These are phyloP conservation scores for Colletotrichum viniferum DNA, from an alignment of 2,329 filamentous ascomycete genomes.

Conservation along the genomic window DNA sequence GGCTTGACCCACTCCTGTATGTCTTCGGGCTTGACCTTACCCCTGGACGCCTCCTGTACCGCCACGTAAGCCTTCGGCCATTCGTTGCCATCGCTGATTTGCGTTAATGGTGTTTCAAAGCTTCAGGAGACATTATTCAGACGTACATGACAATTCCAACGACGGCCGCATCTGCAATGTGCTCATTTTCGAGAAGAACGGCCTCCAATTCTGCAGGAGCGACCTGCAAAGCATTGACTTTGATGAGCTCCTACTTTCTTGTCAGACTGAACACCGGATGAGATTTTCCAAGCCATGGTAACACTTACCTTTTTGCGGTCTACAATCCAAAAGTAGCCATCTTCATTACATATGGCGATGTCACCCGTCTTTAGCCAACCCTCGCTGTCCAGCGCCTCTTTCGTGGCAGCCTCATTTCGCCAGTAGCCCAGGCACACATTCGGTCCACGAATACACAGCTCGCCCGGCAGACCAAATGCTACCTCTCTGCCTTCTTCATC, in stretches of 20 bases:
- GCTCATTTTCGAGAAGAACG: conserved; percentile 53
- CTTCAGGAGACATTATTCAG: neutral
- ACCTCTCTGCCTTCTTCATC: conserved; percentile 58
- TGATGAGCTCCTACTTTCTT: conserved; percentile 55
- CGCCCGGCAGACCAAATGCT: conserved; percentile 49
- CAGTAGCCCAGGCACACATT: conserved; percentile 65
- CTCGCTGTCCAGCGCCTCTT: conserved; percentile 51
- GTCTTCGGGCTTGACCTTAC: conserved; percentile 51
- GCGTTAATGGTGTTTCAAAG: neutral
- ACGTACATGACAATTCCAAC: conserved; percentile 55
- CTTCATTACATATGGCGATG: conserved; percentile 51
- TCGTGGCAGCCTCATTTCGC: conserved; percentile 59
- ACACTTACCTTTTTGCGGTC: conserved; percentile 51
- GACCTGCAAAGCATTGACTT: conserved; percentile 64
- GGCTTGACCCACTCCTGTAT: conserved; percentile 53
- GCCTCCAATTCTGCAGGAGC: conserved; percentile 63
- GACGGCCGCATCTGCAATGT: conserved; percentile 58
- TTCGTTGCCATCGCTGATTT: conserved; percentile 47
- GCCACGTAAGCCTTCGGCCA: conserved; percentile 58
- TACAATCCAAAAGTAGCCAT: conserved; percentile 49
- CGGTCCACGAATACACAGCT: conserved; percentile 59
- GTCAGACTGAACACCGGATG: neutral
- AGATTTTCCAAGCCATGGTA: neutral
- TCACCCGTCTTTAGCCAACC: conserved; percentile 67
- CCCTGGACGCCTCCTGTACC: conserved; percentile 49